These are phyloP conservation scores for Neopestalotiopsis clavispora DNA, from an alignment of 2,329 filamentous ascomycete genomes.

Conservation along the genomic window DNA sequence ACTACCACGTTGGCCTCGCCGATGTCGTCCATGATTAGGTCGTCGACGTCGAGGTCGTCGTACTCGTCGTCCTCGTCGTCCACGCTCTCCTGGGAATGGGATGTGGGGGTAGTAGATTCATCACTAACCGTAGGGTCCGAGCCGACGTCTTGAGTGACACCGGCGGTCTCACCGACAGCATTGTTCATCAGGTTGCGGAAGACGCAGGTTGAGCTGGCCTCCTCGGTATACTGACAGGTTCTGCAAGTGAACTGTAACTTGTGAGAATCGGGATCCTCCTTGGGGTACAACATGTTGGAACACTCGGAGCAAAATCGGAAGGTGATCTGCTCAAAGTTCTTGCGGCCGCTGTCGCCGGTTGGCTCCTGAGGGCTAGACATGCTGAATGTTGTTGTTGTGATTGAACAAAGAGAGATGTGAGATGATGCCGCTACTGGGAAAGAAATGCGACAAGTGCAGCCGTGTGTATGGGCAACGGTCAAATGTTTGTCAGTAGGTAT, in stretches of 20 bases:
- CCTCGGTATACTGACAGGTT: constrained; percentile 90
- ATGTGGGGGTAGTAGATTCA: constrained; percentile 29
- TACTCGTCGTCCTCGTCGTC: background rate
- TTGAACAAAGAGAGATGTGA: constrained; percentile 15
- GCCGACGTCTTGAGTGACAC: constrained; percentile 95
- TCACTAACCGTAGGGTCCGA: constrained; percentile 97
- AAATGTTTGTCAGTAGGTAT: background rate
- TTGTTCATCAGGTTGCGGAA: constrained; percentile 95
- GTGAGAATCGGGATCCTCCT: constrained; percentile 85
- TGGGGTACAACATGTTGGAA: constrained; percentile 97
- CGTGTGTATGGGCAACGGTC: background rate
- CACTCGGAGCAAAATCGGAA: constrained; percentile 99
- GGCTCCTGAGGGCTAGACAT: constrained; percentile 66
- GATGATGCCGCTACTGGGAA: constrained; percentile 13
- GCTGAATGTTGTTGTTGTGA: constrained; percentile 19
- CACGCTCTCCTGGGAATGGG: constrained; percentile 10
- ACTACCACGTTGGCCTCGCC: too few species aligned
- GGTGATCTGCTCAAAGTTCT: constrained; percentile 79
- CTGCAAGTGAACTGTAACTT: constrained; percentile 94
- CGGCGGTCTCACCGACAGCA: constrained; percentile 91
- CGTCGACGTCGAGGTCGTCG: too few species aligned
- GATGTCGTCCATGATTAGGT: too few species aligned
- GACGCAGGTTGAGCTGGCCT: constrained; percentile 86
- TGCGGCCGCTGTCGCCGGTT: constrained; percentile 43
- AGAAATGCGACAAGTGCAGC: background rate